Conservation (phyloP, 2,329 filamentous ascomycete species). For the Aspergillus fumigatus region DNA sequence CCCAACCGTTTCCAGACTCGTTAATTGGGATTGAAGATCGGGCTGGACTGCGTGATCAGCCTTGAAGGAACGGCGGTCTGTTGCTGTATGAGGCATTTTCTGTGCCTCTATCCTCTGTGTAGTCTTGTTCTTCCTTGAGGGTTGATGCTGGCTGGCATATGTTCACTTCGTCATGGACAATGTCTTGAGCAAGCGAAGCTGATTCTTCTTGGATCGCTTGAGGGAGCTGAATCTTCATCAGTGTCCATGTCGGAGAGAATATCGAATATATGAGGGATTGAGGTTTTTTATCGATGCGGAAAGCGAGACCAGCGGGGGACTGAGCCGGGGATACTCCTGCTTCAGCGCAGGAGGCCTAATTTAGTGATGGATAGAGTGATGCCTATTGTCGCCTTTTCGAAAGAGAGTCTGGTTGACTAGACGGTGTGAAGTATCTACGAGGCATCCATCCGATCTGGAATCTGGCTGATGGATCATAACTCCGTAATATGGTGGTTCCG, state of each 20-base stretch:
- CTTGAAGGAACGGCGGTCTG: not conserved
- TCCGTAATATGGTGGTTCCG: no score
- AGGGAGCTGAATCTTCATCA: not conserved
- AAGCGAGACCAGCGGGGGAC: not conserved
- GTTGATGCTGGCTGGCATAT: not conserved
- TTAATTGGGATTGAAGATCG: not conserved
- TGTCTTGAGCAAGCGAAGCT: not conserved
- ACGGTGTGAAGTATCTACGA: not conserved
- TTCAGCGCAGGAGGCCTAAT: not conserved
- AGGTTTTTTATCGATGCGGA: not conserved
- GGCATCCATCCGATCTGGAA: no score
- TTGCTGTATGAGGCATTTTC: not conserved
- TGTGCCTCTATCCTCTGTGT: not conserved
- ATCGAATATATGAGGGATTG: no score
- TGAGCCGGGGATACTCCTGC: not conserved
- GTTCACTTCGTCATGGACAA: not conserved
- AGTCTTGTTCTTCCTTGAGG: not conserved
- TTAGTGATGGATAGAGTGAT: not conserved
- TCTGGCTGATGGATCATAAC: no score
- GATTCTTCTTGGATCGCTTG: not conserved
- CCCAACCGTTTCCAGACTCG: not conserved
- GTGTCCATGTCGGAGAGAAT: not conserved
- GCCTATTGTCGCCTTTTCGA: not conserved
- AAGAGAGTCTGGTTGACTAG: not conserved
- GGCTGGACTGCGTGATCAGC: not conserved